These are phyloP conservation scores for Kazachstania taianensis DNA, from an alignment of 805 yeast species.

Conservation along the genomic window DNA sequence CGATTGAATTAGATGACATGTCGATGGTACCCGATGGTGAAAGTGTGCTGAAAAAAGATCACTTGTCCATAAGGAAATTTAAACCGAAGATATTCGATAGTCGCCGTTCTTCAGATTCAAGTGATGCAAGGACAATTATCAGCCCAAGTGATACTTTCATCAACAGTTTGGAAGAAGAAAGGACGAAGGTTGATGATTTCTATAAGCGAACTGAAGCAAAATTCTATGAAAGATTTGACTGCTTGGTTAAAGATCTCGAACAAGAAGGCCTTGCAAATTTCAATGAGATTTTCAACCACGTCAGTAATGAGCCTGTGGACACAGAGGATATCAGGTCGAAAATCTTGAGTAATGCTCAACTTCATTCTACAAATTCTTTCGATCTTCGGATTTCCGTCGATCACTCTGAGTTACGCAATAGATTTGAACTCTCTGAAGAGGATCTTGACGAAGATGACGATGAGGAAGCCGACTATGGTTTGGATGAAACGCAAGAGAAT, in stretches of 20 bases:
- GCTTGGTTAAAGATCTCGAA: conserved; percentile 40
- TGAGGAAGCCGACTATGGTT: conserved; percentile 26
- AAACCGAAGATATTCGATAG: conserved; percentile 11
- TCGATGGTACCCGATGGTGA: not conserved
- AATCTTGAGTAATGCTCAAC: conserved; percentile 1
- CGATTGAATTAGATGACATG: conserved; percentile 21
- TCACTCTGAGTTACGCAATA: not conserved
- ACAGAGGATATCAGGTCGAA: conserved; percentile 1
- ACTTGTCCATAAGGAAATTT: conserved; percentile 10
- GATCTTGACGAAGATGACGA: conserved; percentile 2
- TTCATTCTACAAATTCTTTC: conserved; percentile 1
- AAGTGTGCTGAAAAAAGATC: not conserved
- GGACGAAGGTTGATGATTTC: conserved; percentile 43
- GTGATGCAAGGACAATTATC: conserved; percentile 23
- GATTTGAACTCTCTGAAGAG: conserved; percentile 5
- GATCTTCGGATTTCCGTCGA: not conserved
- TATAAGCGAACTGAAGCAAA: conserved; percentile 39
- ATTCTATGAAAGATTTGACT: conserved; percentile 36
- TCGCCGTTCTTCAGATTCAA: conserved; percentile 11
- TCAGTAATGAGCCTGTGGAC: not conserved
- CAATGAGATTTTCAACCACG: not conserved
- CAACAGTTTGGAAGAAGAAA: conserved; percentile 37
- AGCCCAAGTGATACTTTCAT: conserved; percentile 37
- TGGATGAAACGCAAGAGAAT: conserved; percentile 32
- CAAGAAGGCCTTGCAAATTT: conserved; percentile 19